Evolutionary conservation across 2,329 filamentous ascomycete species (phyloP), one percentile per base, ranked within the genome.

Genomic region (Byssoonygena ceratinophila): DNA sequence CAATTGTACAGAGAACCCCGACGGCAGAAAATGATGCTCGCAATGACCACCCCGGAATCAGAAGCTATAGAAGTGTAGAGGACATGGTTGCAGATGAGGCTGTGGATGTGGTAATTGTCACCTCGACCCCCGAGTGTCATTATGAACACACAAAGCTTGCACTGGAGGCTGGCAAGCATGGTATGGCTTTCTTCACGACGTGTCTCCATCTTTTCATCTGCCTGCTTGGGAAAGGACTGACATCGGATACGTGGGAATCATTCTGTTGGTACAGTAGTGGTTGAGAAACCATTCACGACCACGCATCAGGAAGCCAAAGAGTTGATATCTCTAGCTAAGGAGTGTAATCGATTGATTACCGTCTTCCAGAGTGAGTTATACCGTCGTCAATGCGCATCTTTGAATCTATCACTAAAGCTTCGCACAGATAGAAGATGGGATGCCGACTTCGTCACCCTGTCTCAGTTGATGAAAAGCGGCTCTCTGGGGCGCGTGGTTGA

Each of bases 201-300:
- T n/a, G n/a, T n/a, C n/a, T n/a, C n/a, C n/a, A n/a, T n/a, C n/a
- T n/a, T n/a, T n/a, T n/a, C n/a, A n/a, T n/a, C n/a, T n/a, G n/a
- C n/a, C n/a, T n/a, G n/a, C n/a, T n/a, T n/a, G n/a, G n/a, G n/a
- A n/a, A n/a, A n/a, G n/a, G n/a, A n/a, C n/a, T n/a, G n/a, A n/a
- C n/a, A n/a, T n/a, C n/a, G n/a, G n/a, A n/a, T n/a, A n/a, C n/a
- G n/a, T n/a, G n/a, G n/a, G n/a, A n/a, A n/a, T n/a, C n/a, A n/a
- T n/a, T n/a, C n/a, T n/a, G n/a, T n/a, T n/a, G n/a, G n/a, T n/a
- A n/a, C n/a, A n/a, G n/a, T 27, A 23, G 74, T 91, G 49, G 83
- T 85, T 46, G 87, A 91, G 72, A 91, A 91, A 73, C 87, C 87
- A 1, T 91, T 91, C 65, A 84, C 87, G 11, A 83, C 85, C 18